Evolutionary conservation across 1,284 basidiomycete genomes (phyloP).

Genomic region (Ganoderma lucidum): DNA sequence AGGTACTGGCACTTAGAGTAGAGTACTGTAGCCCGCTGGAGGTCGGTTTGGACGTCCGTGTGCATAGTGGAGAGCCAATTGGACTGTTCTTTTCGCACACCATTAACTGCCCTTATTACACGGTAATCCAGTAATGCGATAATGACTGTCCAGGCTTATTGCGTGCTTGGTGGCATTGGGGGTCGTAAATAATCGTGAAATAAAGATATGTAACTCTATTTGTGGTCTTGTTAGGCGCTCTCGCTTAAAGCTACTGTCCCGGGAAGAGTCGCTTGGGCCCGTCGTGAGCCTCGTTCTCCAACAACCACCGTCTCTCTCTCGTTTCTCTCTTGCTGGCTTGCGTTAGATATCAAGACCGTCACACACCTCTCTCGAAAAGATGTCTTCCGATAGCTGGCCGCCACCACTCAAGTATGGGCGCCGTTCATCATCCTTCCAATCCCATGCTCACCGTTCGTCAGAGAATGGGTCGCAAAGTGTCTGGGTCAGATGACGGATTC

Average conservation of each 20-base stretch:
- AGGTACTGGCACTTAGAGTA: constrained; percentile 24
- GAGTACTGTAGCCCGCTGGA: constrained; percentile 26
- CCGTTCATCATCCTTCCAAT: background rate
- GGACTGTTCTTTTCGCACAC: constrained; percentile 29
- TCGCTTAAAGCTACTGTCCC: background rate
- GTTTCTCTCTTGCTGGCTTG: constrained; percentile 10
- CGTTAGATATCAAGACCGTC: background rate
- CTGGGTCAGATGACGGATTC: constrained; percentile 82
- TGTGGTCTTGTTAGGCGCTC: background rate
- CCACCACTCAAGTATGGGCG: constrained; percentile 47
- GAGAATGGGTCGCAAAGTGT: constrained; percentile 88
- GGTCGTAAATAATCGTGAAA: background rate
- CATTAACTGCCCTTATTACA: constrained; percentile 6
- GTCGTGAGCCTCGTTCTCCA: background rate
- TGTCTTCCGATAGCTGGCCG: constrained; percentile 50
- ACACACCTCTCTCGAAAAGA: constrained; percentile 12
- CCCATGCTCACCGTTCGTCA: constrained; percentile 40
- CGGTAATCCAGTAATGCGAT: constrained; percentile 26
- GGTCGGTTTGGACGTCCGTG: constrained; percentile 24
- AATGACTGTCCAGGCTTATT: constrained; percentile 15
- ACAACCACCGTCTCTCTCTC: constrained; percentile 3
- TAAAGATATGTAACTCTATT: background rate
- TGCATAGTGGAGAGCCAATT: constrained; percentile 30
- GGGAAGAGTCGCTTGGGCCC: background rate
- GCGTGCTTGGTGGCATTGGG: background rate